Evolutionary conservation across 2,329 filamentous ascomycete species (phyloP).

Genomic region (Rasamsonia emersonii): DNA sequence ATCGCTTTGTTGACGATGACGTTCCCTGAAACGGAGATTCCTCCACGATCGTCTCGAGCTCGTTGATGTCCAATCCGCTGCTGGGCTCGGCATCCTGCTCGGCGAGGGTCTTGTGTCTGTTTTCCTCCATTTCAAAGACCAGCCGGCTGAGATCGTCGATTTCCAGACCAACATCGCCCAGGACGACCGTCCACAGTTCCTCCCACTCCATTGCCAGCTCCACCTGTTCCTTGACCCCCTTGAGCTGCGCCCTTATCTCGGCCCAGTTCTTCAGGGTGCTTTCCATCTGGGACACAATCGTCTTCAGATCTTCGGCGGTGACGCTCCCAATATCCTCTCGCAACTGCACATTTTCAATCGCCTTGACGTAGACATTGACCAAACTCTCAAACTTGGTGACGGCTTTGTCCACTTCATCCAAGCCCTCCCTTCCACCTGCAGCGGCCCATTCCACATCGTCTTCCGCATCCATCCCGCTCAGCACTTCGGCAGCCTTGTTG

Average conservation of each 20-base stretch:
- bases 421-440: constrained; percentile 59
- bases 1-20: constrained; percentile 51
- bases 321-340: constrained; percentile 68
- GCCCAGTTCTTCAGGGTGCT: constrained; percentile 75
- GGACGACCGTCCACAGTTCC: constrained; percentile 86
- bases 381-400: constrained; percentile 79
- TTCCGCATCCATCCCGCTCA: constrained; percentile 81
- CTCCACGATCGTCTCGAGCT: constrained; percentile 88
- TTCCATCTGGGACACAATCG: constrained; percentile 82
- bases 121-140: constrained; percentile 97
- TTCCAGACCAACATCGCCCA: constrained; percentile 88
- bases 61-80: constrained; percentile 65
- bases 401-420: constrained; percentile 54
- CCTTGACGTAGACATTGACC: constrained; percentile 83
- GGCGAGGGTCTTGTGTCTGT: constrained; percentile 67
- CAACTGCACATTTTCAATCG: constrained; percentile 84
- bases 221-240: constrained; percentile 77
- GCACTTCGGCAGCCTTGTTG: constrained; percentile 78
- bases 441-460: constrained; percentile 96
- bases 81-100: constrained; percentile 48
- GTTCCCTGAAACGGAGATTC: constrained; percentile 59
- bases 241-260: constrained; percentile 67
- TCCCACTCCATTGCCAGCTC: constrained; percentile 99
- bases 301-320: constrained; percentile 60
- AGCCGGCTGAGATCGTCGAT: constrained; percentile 69